These are phyloP conservation scores for Paecilomyces sp. DNA, from an alignment of 2,329 filamentous ascomycete genomes.

Conservation along the genomic window DNA sequence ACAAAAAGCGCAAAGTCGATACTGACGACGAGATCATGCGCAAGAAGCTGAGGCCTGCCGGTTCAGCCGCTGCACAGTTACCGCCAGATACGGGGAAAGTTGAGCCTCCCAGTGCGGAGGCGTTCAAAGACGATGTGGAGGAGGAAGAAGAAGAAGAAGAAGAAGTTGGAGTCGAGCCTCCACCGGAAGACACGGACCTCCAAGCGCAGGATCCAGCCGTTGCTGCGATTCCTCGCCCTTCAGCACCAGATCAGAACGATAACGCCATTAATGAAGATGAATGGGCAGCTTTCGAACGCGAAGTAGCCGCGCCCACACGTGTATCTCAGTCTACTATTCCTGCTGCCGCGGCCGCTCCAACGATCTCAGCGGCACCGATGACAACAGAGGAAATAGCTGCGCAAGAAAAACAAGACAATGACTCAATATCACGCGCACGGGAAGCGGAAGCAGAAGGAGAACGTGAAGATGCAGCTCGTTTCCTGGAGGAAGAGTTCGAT, in stretches of 20 bases:
- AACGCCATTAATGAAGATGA: slow-evolving; percentile 62
- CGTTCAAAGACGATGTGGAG: slow-evolving; percentile 8
- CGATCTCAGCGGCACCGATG: slow-evolving; percentile 63
- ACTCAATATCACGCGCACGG: slow-evolving; percentile 34
- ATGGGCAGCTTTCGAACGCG: slow-evolving; percentile 81
- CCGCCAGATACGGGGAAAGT: slow-evolving; percentile 22
- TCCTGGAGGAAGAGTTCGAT: slow-evolving; percentile 70
- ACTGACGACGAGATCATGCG: slow-evolving; percentile 31
- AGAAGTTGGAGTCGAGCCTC: slow-evolving; percentile 14
- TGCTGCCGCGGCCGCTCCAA: slow-evolving; percentile 39
- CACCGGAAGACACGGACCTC: slow-evolving; percentile 8
- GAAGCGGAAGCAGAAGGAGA: slow-evolving; percentile 58
- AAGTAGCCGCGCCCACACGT: slow-evolving; percentile 53
- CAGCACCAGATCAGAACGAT: slow-evolving; percentile 6
- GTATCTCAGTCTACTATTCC: slow-evolving; percentile 19
- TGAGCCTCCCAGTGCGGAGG: slow-evolving; percentile 15
- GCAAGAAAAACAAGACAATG: slow-evolving; percentile 41
- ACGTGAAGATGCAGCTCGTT: slow-evolving; percentile 66
- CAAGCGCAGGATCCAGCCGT: neutral
- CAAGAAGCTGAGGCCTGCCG: slow-evolving; percentile 37
- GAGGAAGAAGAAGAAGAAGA: slow-evolving; percentile 20
- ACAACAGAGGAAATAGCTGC: slow-evolving; percentile 56
- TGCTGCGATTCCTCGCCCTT: neutral
- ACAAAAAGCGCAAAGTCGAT: slow-evolving; percentile 51
- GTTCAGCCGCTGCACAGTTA: slow-evolving; percentile 23